A percentile compares a stretch with the other conserved stretches of the same genome.
phyloP scores from a whole-genome alignment of 106 monocot species.

The Gastrodia elata region DNA sequence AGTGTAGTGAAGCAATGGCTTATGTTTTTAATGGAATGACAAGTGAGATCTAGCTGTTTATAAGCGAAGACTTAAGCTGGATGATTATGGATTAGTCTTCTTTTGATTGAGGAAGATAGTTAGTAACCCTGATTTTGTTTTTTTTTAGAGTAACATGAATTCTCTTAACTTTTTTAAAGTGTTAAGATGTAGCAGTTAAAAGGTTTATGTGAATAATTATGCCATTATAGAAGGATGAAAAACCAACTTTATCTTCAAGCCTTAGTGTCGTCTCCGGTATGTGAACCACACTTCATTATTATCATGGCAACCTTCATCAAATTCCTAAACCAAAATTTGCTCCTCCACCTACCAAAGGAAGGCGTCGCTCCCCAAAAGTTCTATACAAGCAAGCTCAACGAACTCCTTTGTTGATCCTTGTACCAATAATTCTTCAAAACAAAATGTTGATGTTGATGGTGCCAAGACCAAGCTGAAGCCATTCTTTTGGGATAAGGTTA shows the following conservation, averaged over 20 bases:
- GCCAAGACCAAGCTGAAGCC: conserved; percentile 56
- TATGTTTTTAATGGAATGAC: too few relatives aligned
- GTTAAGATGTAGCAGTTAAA: background rate
- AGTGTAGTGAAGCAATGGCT: too few relatives aligned
- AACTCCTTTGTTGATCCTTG: background rate
- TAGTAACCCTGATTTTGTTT: too few relatives aligned
- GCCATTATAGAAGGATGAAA: conserved; percentile 27
- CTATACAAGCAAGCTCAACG: conserved; percentile 7
- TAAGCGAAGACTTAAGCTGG: too few relatives aligned
- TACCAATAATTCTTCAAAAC: conserved; percentile 20
- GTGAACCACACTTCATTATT: conserved; percentile 5
- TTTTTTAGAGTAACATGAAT: too few relatives aligned
- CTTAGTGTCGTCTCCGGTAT: conserved; percentile 45
- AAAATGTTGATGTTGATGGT: conserved; percentile 14
- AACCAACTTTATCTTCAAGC: conserved; percentile 43
- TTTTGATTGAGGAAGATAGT: too few relatives aligned
- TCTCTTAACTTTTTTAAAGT: too few relatives aligned
- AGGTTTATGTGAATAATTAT: background rate
- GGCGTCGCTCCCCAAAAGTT: conserved; percentile 8
- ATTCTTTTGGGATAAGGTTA: conserved; percentile 64
- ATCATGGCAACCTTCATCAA: conserved; percentile 8
- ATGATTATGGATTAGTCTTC: too few relatives aligned
- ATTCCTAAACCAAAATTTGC: conserved; percentile 15
- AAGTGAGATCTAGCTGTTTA: too few relatives aligned
- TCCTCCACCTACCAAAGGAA: conserved; percentile 5